These are phyloP conservation scores for Leptographium flavum DNA, from an alignment of 2,329 filamentous ascomycete genomes.

Conservation along the genomic window DNA sequence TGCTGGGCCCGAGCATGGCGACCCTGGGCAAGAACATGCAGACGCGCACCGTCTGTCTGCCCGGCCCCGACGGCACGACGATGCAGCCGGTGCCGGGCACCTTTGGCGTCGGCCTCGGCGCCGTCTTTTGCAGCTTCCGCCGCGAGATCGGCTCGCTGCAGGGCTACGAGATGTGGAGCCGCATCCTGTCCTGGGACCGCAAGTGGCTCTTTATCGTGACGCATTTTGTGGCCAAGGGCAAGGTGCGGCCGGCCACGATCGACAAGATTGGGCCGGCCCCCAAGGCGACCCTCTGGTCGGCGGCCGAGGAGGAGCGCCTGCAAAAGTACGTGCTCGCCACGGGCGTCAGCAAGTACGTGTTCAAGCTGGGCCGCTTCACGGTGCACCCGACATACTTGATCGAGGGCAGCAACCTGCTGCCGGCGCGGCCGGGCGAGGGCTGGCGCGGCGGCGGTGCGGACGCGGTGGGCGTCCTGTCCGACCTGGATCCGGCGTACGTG, in stretches of 20 bases:
- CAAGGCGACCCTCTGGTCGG: background rate
- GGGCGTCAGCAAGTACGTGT: slow-evolving; percentile 66
- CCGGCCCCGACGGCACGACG: slow-evolving; percentile 13
- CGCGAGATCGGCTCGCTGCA: slow-evolving; percentile 57
- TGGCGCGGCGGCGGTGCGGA: slow-evolving; percentile 30
- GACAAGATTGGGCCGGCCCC: slow-evolving; percentile 22
- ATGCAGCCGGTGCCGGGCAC: slow-evolving; percentile 29
- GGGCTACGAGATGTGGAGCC: slow-evolving; percentile 59
- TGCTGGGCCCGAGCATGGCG: slow-evolving; percentile 46
- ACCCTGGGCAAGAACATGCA: slow-evolving; percentile 33
- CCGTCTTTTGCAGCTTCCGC: slow-evolving; percentile 60
- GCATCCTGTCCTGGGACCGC: slow-evolving; percentile 59
- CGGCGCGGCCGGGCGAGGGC: slow-evolving; percentile 49
- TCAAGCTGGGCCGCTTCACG: slow-evolving; percentile 70
- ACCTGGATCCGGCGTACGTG: slow-evolving; percentile 23
- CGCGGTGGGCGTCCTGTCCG: slow-evolving; percentile 25
- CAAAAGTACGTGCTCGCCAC: slow-evolving; percentile 56
- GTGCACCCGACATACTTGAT: slow-evolving; percentile 70
- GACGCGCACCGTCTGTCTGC: slow-evolving; percentile 34
- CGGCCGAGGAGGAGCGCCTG: slow-evolving; percentile 25
- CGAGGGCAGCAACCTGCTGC: slow-evolving; percentile 57
- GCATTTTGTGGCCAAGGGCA: slow-evolving; percentile 53
- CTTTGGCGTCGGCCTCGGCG: slow-evolving; percentile 54
- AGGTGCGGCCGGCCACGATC: slow-evolving; percentile 40
- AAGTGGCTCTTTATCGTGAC: slow-evolving; percentile 72